Conservation (phyloP, 2,329 filamentous ascomycete species). For the Arthrobotrys entomopaga region DNA sequence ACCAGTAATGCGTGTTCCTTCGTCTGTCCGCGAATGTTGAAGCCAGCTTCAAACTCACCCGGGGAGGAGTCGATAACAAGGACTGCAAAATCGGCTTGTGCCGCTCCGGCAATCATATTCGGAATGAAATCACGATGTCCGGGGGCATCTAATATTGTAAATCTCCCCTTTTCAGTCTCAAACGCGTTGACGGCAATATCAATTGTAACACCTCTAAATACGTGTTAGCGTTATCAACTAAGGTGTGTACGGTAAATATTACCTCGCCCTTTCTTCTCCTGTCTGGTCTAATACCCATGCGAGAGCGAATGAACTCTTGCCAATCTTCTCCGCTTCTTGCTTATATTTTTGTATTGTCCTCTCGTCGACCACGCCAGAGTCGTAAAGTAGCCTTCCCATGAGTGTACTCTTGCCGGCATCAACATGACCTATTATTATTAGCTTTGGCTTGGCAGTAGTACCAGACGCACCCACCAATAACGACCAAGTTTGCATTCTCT, state of each 20-base stretch:
- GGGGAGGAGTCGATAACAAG: constrained; percentile 90
- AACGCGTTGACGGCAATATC: constrained; percentile 97
- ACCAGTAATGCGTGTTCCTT: constrained; percentile 91
- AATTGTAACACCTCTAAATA: constrained; percentile 83
- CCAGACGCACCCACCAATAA: constrained; percentile 75
- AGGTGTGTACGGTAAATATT: background rate
- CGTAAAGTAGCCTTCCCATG: constrained; percentile 92
- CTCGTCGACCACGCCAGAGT: constrained; percentile 87
- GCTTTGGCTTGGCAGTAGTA: background rate
- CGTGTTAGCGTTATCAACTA: background rate
- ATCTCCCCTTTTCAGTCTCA: constrained; percentile 83
- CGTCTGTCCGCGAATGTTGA: constrained; percentile 82
- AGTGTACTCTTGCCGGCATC: constrained; percentile 97
- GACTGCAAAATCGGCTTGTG: constrained; percentile 94
- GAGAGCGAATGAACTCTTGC: constrained; percentile 93
- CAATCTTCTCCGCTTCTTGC: constrained; percentile 87
- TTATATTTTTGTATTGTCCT: constrained; percentile 87
- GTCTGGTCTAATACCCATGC: constrained; percentile 97
- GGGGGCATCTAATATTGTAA: constrained; percentile 94
- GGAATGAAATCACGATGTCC: constrained; percentile 96
- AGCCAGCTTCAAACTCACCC: constrained; percentile 90
- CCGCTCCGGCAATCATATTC: constrained; percentile 98
- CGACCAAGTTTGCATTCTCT: constrained; percentile 86
- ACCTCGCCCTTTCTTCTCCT: constrained; percentile 78
- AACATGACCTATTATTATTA: constrained; percentile 76